phyloP scores from a whole-genome alignment of 768 basidiomycete genomes.

The Phanerochaete sordida region DNA sequence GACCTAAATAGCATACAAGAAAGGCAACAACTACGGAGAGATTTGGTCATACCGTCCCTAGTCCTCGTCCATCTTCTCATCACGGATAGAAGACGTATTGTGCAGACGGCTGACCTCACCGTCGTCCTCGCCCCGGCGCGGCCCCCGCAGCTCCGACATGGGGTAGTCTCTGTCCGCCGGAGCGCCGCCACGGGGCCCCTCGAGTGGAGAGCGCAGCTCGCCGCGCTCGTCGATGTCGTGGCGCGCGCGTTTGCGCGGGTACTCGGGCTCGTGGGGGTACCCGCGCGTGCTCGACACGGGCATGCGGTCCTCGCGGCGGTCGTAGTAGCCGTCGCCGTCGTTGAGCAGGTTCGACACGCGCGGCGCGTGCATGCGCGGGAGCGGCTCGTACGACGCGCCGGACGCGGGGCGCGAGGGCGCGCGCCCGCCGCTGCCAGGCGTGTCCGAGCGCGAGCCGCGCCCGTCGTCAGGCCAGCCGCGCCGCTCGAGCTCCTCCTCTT shows the following conservation, averaged over 20 bases:
- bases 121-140: conserved; percentile 19
- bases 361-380: conserved; percentile 13
- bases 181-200: conserved; percentile 2
- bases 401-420: conserved; percentile 21
- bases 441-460: conserved; percentile 21
- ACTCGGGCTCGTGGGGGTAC: conserved; percentile 13
- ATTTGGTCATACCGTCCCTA: not conserved
- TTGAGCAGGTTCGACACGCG: conserved; percentile 19
- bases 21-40: not conserved
- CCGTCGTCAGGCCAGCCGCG: conserved; percentile 7
- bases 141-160: conserved; percentile 12
- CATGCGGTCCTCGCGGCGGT: conserved; percentile 12
- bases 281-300: conserved; percentile 11
- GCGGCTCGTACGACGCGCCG: conserved; percentile 18
- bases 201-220: conserved; percentile 17
- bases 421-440: conserved; percentile 16
- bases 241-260: conserved; percentile 50
- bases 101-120: conserved; percentile 11
- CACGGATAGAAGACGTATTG: conserved; percentile 11
- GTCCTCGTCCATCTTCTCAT: conserved; percentile 16
- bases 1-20: not conserved
- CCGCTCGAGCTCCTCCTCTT: conserved; percentile 22
- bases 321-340: conserved; percentile 17
- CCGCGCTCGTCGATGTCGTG: conserved; percentile 65
- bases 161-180: conserved; percentile 9